phyloP scores from a whole-genome alignment of 192 early-diverging fungal genomes.

The Entomortierella chlamydospora region DNA sequence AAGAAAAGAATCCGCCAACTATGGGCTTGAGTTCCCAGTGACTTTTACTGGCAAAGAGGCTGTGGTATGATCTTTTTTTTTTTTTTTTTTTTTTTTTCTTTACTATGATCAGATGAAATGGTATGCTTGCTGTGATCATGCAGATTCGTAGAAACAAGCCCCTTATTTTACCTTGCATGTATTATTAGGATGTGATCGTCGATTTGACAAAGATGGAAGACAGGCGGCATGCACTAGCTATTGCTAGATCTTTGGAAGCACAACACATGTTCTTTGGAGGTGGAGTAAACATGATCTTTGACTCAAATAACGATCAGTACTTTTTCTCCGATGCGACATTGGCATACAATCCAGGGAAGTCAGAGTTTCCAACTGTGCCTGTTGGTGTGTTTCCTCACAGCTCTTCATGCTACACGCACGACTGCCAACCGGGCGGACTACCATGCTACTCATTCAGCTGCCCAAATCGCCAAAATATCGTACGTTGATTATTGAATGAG shows the following conservation, averaged over 20 bases:
- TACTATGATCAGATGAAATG: background rate
- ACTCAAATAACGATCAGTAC: constrained; percentile 80
- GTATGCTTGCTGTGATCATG: constrained; percentile 1
- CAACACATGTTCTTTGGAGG: constrained; percentile 86
- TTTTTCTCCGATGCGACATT: constrained; percentile 64
- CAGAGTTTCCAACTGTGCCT: constrained; percentile 42
- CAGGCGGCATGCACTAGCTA: constrained; percentile 77
- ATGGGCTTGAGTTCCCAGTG: constrained; percentile 74
- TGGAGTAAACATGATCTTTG: constrained; percentile 76
- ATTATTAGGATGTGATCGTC: constrained; percentile 65
- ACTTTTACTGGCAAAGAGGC: constrained; percentile 85
- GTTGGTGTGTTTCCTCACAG: constrained; percentile 41
- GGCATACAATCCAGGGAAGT: constrained; percentile 30
- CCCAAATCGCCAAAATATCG: constrained; percentile 43
- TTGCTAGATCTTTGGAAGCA: constrained; percentile 81
- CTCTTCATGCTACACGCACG: constrained; percentile 30
- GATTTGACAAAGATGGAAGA: constrained; percentile 75
- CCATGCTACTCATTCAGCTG: constrained; percentile 50
- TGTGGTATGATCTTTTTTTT: constrained; percentile 60
- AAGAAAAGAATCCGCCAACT: constrained; percentile 56
- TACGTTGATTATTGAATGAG: constrained; percentile 12
- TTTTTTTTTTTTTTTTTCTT: background rate
- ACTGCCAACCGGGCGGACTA: constrained; percentile 31
- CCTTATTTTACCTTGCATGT: constrained; percentile 4
- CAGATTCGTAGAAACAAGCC: background rate